Evolutionary conservation across 345 rosid species (phyloP), one percentile per base, ranked within the genome.

Genomic region (Ceriops zippeliana): DNA sequence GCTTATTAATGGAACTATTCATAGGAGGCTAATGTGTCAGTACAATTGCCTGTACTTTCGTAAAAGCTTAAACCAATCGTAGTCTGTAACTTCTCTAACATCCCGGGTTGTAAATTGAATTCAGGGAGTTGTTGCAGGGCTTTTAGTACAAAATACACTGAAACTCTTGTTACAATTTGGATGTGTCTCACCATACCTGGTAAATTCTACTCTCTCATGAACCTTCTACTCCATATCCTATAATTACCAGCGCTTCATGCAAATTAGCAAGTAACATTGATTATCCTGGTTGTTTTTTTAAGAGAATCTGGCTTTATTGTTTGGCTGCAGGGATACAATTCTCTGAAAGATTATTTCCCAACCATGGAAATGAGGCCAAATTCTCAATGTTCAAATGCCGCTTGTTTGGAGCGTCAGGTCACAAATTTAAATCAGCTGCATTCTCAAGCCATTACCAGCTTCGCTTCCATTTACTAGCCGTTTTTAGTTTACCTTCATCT

Each of bases 81-180:
- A 22, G 16, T 28, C 13, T 1, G 22, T 59, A 34, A 8, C 58
- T 22, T 42, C 68, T 62, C 68, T 61, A 65, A 72, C 31, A 19
- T 13, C 58, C 35, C 32, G 70, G 19, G 75, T 31, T 34, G 17
- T 42, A 42, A 42, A 59, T 67, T 72, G 22, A 53, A 70, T 80
- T 73, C 89, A 91, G 97, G 97, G 96, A 77, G 99, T 95, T 80
- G 89, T 95, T 78, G 96, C 97, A 0, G 99, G 99, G 61, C 93
- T 87, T 60, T 81, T 95, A 73, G 93, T 95, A 73, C 97, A 95
- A 77, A 95, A 87, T 73, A 86, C 99, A 7, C 89, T 95, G 49
- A 91, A 91, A 82, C 86, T 83, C 76, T 77, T 95, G 68, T 85
- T 95, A 68, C 86, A 83, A 34, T 91, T 91, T 79, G 99, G 99